Percentiles rank a stretch among this genome's conserved stretches.
Evolutionary conservation across 805 yeast genomes (phyloP).

Genomic region (Teunomyces aglyptinius): DNA sequence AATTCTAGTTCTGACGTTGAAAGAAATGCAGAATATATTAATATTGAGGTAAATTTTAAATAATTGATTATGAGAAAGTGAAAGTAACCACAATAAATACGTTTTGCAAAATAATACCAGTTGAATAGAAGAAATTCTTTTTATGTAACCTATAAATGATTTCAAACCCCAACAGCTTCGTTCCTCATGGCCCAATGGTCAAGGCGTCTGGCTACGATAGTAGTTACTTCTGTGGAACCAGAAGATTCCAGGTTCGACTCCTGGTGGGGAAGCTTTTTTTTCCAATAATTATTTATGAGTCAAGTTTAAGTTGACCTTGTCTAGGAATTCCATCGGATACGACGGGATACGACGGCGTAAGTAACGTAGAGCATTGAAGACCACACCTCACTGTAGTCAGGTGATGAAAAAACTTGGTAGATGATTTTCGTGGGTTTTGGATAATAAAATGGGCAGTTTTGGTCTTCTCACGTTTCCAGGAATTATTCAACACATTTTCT

Average conservation of each 20-base stretch:
- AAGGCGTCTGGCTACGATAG: slow-evolving; percentile 72
- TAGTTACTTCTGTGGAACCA: slow-evolving; percentile 48
- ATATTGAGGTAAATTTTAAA: neutral
- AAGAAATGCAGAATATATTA: neutral
- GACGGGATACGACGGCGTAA: too few species aligned
- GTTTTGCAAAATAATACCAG: too few species aligned
- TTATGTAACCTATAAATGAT: too few species aligned
- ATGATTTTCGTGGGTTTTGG: neutral
- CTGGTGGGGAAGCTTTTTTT: slow-evolving; percentile 49
- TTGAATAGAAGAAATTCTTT: too few species aligned
- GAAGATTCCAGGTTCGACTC: slow-evolving; percentile 54
- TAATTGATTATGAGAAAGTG: neutral
- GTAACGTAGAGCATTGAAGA: neutral
- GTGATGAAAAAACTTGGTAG: neutral
- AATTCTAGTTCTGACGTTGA: neutral
- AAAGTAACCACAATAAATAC: neutral
- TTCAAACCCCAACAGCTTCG: slow-evolving; percentile 30
- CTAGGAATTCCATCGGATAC: too few species aligned
- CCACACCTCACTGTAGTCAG: neutral
- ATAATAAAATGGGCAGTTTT: neutral
- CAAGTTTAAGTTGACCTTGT: too few species aligned
- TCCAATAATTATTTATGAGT: neutral
- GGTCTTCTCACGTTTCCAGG: neutral
- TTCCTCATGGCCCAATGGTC: slow-evolving; percentile 78
- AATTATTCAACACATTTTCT: slow-evolving; percentile 1